phyloP scores from a whole-genome alignment of 495 filamentous ascomycete genomes.

The Neurospora sp. region DNA sequence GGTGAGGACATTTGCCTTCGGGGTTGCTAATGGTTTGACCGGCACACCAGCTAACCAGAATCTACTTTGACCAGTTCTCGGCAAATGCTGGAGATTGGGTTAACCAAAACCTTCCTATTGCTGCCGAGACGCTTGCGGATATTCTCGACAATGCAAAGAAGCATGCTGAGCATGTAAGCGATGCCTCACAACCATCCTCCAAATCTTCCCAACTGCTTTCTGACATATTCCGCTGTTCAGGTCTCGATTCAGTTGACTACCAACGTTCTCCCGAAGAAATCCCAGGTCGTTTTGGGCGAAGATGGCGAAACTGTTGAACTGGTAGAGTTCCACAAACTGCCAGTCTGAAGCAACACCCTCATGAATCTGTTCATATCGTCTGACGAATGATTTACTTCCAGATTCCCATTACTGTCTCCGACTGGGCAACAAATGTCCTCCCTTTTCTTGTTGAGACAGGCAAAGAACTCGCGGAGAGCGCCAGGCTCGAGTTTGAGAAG shows the following conservation, averaged over 20 bases:
- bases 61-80: background rate
- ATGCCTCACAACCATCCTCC: too few relatives aligned
- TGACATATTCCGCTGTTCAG: background rate
- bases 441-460: background rate
- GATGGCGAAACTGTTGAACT: background rate
- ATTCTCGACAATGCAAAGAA: background rate
- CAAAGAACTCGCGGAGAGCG: background rate
- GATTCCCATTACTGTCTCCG: background rate
- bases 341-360: background rate
- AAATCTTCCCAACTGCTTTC: too few relatives aligned
- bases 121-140: background rate
- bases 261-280: background rate
- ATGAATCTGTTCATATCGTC: background rate
- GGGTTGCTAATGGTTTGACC: background rate
- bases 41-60: background rate
- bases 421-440: background rate
- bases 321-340: background rate
- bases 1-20: background rate
- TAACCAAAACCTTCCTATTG: background rate
- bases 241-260: background rate
- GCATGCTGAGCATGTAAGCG: background rate
- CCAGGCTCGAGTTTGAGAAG: background rate
- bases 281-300: background rate
- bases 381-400: background rate
- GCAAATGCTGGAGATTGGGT: background rate